phyloP scores from a whole-genome alignment of 345 rosid genomes.

The Ceriops tagal region DNA sequence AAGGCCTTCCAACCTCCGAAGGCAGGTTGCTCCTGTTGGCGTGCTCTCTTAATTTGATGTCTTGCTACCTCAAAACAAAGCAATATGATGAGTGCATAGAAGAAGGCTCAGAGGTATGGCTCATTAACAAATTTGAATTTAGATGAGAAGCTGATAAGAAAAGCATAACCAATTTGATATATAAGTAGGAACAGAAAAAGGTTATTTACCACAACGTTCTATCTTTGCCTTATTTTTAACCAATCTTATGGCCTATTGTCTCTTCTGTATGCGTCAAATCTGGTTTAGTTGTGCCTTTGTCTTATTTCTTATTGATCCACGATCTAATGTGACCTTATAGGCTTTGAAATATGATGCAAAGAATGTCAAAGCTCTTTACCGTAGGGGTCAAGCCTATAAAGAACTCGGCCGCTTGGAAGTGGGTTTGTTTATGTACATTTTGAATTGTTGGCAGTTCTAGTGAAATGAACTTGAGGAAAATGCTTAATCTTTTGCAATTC shows the following conservation, averaged over 20 bases:
- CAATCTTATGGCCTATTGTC: neutral
- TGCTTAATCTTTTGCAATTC: neutral
- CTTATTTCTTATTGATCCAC: conserved; percentile 18
- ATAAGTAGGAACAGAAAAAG: neutral
- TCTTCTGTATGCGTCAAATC: neutral
- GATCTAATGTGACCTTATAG: conserved; percentile 38
- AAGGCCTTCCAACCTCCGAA: conserved; percentile 60
- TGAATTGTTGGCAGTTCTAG: conserved; percentile 12
- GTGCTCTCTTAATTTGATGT: conserved; percentile 93
- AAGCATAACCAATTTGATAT: too few relatives aligned
- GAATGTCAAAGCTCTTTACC: conserved; percentile 87
- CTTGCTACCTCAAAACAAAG: conserved; percentile 83
- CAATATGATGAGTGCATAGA: conserved; percentile 65
- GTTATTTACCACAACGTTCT: neutral
- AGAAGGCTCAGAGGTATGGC: conserved; percentile 86
- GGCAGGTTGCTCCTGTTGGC: conserved; percentile 59
- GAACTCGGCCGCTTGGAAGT: conserved; percentile 71
- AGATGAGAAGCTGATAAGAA: neutral
- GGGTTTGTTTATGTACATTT: conserved; percentile 34
- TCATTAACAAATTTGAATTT: neutral
- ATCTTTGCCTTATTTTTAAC: neutral
- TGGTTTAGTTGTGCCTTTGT: neutral
- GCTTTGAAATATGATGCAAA: conserved; percentile 71
- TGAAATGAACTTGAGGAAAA: conserved; percentile 3
- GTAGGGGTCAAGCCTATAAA: conserved; percentile 95